Percentiles rank a stretch among this genome's conserved stretches.
Conservation (phyloP, 768 basidiomycete genomes). For the Pisolithus albus region DNA sequence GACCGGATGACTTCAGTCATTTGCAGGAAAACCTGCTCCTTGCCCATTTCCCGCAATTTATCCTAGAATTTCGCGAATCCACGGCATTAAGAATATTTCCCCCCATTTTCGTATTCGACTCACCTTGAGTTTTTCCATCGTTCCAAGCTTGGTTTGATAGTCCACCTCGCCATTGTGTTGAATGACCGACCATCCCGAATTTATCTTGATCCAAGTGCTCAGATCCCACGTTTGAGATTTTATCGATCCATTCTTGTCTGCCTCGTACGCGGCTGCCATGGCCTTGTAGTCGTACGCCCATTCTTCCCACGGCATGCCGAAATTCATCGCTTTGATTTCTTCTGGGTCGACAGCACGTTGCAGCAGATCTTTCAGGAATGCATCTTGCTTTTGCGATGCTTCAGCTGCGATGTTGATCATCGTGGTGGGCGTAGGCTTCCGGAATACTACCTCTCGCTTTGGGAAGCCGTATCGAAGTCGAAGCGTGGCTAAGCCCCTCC, state of each 20-base stretch:
- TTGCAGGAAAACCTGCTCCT: slow-evolving; percentile 23
- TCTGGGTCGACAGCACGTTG: slow-evolving; percentile 24
- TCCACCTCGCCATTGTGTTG: slow-evolving; percentile 22
- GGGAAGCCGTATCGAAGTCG: slow-evolving; percentile 26
- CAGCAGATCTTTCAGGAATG: slow-evolving; percentile 19
- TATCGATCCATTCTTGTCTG: slow-evolving; percentile 16
- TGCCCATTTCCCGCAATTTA: slow-evolving; percentile 25
- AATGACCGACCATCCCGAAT: slow-evolving; percentile 21
- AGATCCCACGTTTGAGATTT: slow-evolving; percentile 20
- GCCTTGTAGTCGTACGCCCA: slow-evolving; percentile 26
- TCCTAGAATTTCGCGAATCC: slow-evolving; percentile 10
- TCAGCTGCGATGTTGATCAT: slow-evolving; percentile 18
- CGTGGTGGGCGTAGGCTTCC: slow-evolving; percentile 23
- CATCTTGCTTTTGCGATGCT: slow-evolving; percentile 22
- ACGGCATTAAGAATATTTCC: neutral
- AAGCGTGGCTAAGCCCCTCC: slow-evolving; percentile 11
- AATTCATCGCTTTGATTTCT: slow-evolving; percentile 16
- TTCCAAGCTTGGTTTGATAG: slow-evolving; percentile 13
- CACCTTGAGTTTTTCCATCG: slow-evolving; percentile 28
- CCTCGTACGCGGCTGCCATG: slow-evolving; percentile 21
- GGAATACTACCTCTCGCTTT: slow-evolving; percentile 22
- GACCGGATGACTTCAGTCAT: slow-evolving; percentile 29
- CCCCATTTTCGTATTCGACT: neutral
- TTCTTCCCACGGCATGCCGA: slow-evolving; percentile 29
- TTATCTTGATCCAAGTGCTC: slow-evolving; percentile 29